Evolutionary conservation across 1,139 yeast species (phyloP).

Genomic region (Nakaseomyces bracarensis): DNA sequence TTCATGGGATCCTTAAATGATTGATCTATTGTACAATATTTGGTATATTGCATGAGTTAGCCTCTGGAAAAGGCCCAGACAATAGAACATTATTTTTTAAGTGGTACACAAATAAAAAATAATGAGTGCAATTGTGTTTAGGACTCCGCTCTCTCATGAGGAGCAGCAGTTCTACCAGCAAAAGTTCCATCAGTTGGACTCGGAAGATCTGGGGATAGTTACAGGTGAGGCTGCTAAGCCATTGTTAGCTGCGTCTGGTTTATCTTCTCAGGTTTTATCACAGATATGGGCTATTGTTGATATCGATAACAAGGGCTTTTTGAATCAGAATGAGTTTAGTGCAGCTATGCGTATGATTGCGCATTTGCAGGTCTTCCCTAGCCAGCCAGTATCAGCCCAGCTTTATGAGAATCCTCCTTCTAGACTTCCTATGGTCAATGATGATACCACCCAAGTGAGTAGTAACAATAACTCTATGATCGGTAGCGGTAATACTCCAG

Average conservation of each 20-base stretch:
- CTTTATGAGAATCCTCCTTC: constrained; percentile 25
- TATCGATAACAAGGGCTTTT: constrained; percentile 71
- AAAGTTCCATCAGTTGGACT: constrained; percentile 71
- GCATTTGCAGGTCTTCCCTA: constrained; percentile 51
- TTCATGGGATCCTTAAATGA: no score
- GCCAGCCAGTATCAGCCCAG: constrained; percentile 18
- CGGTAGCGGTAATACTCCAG: no score
- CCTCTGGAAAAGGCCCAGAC: no score
- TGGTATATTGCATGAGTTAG: no score
- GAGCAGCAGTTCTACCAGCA: constrained; percentile 69
- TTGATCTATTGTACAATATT: no score
- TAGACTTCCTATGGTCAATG: constrained; percentile 33
- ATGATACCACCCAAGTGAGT: constrained; percentile 35
- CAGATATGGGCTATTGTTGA: constrained; percentile 95
- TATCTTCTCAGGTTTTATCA: constrained; percentile 70
- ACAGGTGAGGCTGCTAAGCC: constrained; percentile 89
- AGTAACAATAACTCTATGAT: no score
- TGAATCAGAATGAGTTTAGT: constrained; percentile 75
- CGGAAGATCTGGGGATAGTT: constrained; percentile 69
- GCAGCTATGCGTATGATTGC: constrained; percentile 86
- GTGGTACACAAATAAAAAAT: background rate
- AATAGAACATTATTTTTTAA: no score
- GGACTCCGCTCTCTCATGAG: constrained; percentile 55
- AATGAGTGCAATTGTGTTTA: constrained; percentile 26
- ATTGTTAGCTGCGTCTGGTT: constrained; percentile 77